These are phyloP conservation scores for Imleria badia DNA, from an alignment of 768 basidiomycete genomes.

Conservation along the genomic window DNA sequence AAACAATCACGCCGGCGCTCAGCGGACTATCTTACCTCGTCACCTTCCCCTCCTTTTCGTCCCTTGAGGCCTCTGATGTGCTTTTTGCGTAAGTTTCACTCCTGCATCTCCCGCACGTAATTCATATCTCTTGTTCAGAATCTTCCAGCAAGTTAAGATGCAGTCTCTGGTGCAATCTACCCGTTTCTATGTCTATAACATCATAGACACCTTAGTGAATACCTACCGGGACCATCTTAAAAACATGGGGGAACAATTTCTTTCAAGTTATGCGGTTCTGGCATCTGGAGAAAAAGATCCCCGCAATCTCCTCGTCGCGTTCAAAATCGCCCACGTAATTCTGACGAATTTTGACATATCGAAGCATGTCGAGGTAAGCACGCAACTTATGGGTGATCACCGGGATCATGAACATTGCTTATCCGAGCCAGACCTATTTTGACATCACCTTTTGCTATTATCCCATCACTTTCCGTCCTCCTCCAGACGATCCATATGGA, in stretches of 20 bases:
- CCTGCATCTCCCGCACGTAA: not conserved
- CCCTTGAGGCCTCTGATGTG: constrained; percentile 62
- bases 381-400: not conserved
- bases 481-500: constrained; percentile 90
- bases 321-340: constrained; percentile 83
- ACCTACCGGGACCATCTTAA: constrained; percentile 55
- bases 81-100: constrained; percentile 51
- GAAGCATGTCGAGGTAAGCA: constrained; percentile 70
- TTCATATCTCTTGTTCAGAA: constrained; percentile 38
- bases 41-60: constrained; percentile 58
- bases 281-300: constrained; percentile 98
- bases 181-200: constrained; percentile 76
- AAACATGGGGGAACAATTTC: constrained; percentile 67
- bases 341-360: constrained; percentile 85
- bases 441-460: constrained; percentile 98
- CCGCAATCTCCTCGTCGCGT: constrained; percentile 86
- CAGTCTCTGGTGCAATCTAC: constrained; percentile 78
- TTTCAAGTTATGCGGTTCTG: constrained; percentile 72
- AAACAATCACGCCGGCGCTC: constrained; percentile 80
- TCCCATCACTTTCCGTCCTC: constrained; percentile 94
- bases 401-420: not conserved
- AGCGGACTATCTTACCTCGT: constrained; percentile 71
- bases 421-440: constrained; percentile 69
- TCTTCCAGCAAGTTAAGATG: constrained; percentile 81
- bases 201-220: constrained; percentile 64